Base-by-base conservation (phyloP, 805 yeast species). In the Sugiyamaella qingdaonensis region DNA sequence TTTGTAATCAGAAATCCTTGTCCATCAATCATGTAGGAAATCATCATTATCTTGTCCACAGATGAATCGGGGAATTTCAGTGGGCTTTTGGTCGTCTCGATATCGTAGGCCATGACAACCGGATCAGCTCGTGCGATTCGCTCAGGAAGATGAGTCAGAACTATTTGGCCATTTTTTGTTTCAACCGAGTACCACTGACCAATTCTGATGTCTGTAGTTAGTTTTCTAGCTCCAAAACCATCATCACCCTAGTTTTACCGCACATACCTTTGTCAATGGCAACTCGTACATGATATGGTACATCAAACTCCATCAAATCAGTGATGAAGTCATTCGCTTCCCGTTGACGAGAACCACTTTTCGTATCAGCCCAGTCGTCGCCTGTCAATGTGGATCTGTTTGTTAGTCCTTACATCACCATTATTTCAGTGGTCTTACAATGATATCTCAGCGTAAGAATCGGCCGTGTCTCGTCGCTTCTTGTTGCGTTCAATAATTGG, bases 1-100 rank as follows among this genome's bases (percentile, higher is more conserved):
- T 94, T 94, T 9, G 98, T 94, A 55, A 94, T 95, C 37, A 94
- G 73, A 65, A 74, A 94, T 36, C 99, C 99, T 61, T 88, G 95
- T 10, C 98, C 99, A 66, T 94, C 99, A 56, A 94, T 91, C 99
- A 95, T 95, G 67, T 94, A 94, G 2, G 99, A 95, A 48, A 94
- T 94, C 99, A 95, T 95, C 97, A 94, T 94, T 39, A 94, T 80
- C 68, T 88, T 95, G 71, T 94, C 99, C 4, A 86, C 77, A 10
- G 85, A 76, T 4, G 97, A 79, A 63, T 89, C 99, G 0, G 99
- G 99, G 61, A 94, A 94, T 67, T 94, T 95, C 55, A 94, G 76
- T 1, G 98, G 98, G 10, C 95, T 89, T 67, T 94, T 94, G 11
- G 97, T 89, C 1, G 99, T 94, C 74, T 94, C 99, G 52, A 94